These are phyloP conservation scores for Dactylorhiza incarnata DNA, from an alignment of 106 monocot species.

Conservation along the genomic window DNA sequence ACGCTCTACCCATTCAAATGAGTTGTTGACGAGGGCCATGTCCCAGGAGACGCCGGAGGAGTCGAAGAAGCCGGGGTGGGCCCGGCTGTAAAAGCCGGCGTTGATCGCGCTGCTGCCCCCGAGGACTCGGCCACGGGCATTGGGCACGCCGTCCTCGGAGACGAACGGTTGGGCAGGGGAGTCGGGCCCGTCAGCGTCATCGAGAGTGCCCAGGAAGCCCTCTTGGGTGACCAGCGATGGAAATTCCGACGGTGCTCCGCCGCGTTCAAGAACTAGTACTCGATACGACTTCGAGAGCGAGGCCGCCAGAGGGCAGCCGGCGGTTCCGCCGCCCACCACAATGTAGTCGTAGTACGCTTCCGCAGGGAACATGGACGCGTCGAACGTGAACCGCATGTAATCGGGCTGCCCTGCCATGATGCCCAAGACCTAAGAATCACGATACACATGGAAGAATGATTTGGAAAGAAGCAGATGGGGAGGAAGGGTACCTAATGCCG, in stretches of 20 bases:
- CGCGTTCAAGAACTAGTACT: slow-evolving; percentile 68
- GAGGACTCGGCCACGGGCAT: slow-evolving; percentile 65
- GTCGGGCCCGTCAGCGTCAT: slow-evolving; percentile 19
- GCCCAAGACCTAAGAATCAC: too few relatives aligned
- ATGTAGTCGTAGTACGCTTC: slow-evolving; percentile 69
- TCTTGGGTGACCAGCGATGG: slow-evolving; percentile 35
- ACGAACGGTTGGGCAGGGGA: slow-evolving; percentile 53
- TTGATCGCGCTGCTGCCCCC: slow-evolving; percentile 66
- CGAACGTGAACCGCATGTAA: slow-evolving; percentile 45
- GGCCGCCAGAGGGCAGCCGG: slow-evolving; percentile 75
- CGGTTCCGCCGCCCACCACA: slow-evolving; percentile 65
- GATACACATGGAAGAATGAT: too few relatives aligned
- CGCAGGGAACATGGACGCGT: slow-evolving; percentile 44
- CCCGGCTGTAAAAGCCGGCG: slow-evolving; percentile 76
- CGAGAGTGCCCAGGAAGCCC: slow-evolving; percentile 53
- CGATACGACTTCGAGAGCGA: slow-evolving; percentile 39
- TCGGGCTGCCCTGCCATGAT: background rate
- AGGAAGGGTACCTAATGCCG: slow-evolving; percentile 1
- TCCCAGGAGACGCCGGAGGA: slow-evolving; percentile 22
- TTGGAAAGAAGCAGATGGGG: background rate
- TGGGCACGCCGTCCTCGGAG: slow-evolving; percentile 69
- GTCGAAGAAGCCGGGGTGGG: slow-evolving; percentile 33
- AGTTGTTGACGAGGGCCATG: slow-evolving; percentile 27
- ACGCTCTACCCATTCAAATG: slow-evolving; percentile 57
- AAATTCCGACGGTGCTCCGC: slow-evolving; percentile 54